Base-by-base conservation (phyloP, 1,284 basidiomycete species). In the Earliella scabrosa region DNA sequence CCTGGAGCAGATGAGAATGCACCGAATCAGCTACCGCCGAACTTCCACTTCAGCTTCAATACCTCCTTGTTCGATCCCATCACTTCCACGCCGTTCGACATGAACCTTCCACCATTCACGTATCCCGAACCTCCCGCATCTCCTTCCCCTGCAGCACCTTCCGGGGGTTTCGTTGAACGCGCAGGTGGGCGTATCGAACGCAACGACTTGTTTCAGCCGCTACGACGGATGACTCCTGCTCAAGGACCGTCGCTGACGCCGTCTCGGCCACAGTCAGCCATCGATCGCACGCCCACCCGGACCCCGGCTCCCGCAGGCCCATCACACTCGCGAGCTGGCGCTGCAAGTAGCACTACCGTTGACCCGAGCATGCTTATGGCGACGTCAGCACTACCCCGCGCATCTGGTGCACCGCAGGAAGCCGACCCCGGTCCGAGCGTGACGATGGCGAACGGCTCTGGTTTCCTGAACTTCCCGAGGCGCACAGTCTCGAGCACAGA, bases 51-150 rank as follows among this genome's bases (percentile, higher is more conserved):
- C 71, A 73, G 75, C 49, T 81, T 86, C 72, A 63, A 69, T 16
- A 57, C 56, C 10, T 59, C 67, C 24, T 58, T 66, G 16, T 72
- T 69, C 67, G 59, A 79, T 35, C 80, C 82, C 13, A 71, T 79
- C 16, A 75, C 83, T 4, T 82, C 83, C 11, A 86, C 84, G 79
- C 85, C 41, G 13, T 64, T 61, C 23, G 59, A 59, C 20, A 57
- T 61, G 21, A 60, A 59, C 6, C 74, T 78, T 70, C 78, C 79
- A 24, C 31, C 54, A 38, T 84, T 88, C 61, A 82, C 85, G 10
- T 83, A 82, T 68, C 86, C 86, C 3, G 86, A 89, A 63, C 78
- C 82, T 13, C 86, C 87, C 2, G 82, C 82, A 47, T 89, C 87
- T 9, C 88, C 87, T n/a, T 83, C 86, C 2, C 88, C 87, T 27